Evolutionary conservation across 2,329 filamentous ascomycete genomes (phyloP), one percentile per base, ranked within the genome.

Genomic region (Bipolaris cookei): DNA sequence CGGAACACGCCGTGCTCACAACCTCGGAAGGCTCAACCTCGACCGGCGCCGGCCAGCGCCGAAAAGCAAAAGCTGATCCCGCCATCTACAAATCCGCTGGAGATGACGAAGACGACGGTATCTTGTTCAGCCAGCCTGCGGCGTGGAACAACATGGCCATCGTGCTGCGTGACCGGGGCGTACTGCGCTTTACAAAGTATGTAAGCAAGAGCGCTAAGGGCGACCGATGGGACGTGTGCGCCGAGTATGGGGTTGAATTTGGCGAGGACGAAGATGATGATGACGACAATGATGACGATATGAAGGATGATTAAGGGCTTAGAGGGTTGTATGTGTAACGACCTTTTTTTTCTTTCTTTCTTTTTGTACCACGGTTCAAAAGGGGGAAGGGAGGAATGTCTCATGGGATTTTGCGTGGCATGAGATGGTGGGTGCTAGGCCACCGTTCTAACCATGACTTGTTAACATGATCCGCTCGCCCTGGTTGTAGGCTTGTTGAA

Each of bases 161-260:
- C 64, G 95, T 98, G 30, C 80, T 98, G 65, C 85, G 95, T 56
- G 95, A 99, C 74, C 87, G 86, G 65, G 93, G 91, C 13, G 89
- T 90, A 13, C 82, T 99, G 72, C 89, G 91, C 75, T 99, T 99
- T 74, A 92, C 98, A 70, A 99, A 98, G 81, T 99, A 98, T 76
- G 90, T 99, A 20, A 96, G 90, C 77, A 83, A 83, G 58, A 86
- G 84, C 48, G 95, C 95, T 6, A 86, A 86, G 71, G 95, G 95
- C 0, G 95, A 98, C 78, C 84, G 95, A 41, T 98, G 93, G 92
- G 95, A 99, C 78, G 83, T 98, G 47, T 89, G 87, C 44, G 95
- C 88, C 0, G 87, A 87, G 32, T 91, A 90, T 75, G 91, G 89
- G 21, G 88, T 97, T 13, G 82, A 83, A 49, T 83, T 83, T 63